Percentiles rank a stretch among this genome's conserved stretches.
Conservation (phyloP, 306 rosid species). For the Spatholobus suberectus region DNA sequence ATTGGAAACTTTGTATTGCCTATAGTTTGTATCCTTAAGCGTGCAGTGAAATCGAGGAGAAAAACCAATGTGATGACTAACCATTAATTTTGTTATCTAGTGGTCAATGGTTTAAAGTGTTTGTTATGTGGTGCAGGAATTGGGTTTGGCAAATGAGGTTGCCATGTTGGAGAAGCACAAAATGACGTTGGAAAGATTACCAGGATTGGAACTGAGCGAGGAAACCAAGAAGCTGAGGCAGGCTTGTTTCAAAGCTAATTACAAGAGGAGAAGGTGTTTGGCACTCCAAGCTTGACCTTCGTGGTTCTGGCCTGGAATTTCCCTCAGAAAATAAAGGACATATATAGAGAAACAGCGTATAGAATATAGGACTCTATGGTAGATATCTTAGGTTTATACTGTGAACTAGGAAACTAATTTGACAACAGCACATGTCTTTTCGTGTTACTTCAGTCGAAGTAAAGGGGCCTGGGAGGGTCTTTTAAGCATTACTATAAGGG, state of each 20-base stretch:
- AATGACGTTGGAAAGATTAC: slow-evolving; percentile 56
- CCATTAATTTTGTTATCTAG: neutral
- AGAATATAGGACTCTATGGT: neutral
- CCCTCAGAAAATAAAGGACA: too few relatives aligned
- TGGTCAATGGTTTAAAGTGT: neutral
- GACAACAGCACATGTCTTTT: neutral
- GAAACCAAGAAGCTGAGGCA: slow-evolving; percentile 79
- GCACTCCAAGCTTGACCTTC: slow-evolving; percentile 1
- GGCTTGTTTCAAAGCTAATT: slow-evolving; percentile 72
- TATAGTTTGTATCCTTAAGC: too few relatives aligned
- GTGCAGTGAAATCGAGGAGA: neutral
- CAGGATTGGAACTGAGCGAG: slow-evolving; percentile 58
- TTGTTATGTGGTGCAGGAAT: slow-evolving; percentile 51
- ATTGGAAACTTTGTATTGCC: neutral
- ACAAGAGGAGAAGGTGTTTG: slow-evolving; percentile 58
- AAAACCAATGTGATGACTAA: neutral
- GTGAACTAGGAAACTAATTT: slow-evolving; percentile 29
- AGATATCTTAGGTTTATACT: neutral
- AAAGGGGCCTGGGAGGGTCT: neutral
- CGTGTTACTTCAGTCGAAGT: neutral
- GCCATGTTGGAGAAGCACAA: slow-evolving; percentile 65
- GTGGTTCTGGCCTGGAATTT: neutral
- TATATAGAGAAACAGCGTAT: neutral
- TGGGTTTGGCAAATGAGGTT: slow-evolving; percentile 65
- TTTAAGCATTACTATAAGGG: neutral